Evolutionary conservation across 1,139 yeast genomes (phyloP).

Genomic region (Geotrichum restrictum): DNA sequence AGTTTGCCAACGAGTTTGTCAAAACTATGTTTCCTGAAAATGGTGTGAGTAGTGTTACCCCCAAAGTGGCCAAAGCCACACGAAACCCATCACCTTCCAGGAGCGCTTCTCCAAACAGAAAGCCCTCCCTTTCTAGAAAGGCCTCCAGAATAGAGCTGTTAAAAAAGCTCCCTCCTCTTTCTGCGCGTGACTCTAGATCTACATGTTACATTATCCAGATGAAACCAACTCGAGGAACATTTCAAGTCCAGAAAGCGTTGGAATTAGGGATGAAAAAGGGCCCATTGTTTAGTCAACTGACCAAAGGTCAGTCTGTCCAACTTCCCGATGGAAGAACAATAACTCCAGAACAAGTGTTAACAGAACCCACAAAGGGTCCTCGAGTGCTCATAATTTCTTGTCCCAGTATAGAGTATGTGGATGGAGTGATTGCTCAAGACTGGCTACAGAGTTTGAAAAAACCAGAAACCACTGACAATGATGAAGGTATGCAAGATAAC

Average conservation of each 20-base stretch:
- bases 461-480: background rate
- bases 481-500: constrained; percentile 14
- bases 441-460: constrained; percentile 19
- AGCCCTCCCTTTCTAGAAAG: too few species aligned
- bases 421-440: constrained; percentile 19
- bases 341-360: constrained; percentile 69
- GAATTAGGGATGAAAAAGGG: constrained; percentile 71
- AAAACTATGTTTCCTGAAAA: constrained; percentile 24
- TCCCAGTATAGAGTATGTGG: constrained; percentile 55
- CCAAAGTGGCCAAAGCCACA: background rate
- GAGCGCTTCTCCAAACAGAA: background rate
- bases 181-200: constrained; percentile 21
- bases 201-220: constrained; percentile 65
- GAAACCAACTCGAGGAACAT: constrained; percentile 72
- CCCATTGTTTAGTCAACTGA: constrained; percentile 51
- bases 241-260: constrained; percentile 61
- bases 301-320: constrained; percentile 57
- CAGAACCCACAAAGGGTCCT: constrained; percentile 53
- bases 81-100: background rate
- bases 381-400: constrained; percentile 70
- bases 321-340: constrained; percentile 58
- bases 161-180: background rate
- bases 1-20: constrained; percentile 20
- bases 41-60: background rate
- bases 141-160: background rate